Evolutionary conservation across 352 stramenopile species (phyloP).

Genomic region (Globisporangium barbulae): DNA sequence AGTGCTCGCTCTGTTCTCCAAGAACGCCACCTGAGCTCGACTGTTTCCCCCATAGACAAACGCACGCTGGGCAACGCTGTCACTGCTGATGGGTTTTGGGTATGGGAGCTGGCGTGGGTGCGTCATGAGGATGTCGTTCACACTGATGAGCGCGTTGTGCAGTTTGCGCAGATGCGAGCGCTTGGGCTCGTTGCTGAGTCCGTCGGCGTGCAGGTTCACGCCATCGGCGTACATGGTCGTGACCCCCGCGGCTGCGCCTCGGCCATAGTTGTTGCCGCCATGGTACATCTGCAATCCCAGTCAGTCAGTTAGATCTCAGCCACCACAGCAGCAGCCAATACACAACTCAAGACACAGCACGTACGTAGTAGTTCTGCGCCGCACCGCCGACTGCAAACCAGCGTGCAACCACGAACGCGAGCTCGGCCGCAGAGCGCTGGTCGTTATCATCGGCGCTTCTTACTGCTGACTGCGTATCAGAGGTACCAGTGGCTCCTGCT

Average conservation of each 20-base stretch:
- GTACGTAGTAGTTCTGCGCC: conserved; percentile 71
- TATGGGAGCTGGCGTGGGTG: conserved; percentile 51
- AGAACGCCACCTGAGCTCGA: conserved; percentile 36
- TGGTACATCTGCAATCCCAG: conserved; percentile 61
- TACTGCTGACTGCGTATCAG: neutral
- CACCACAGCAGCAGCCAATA: neutral
- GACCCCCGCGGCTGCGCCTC: conserved; percentile 53
- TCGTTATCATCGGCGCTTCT: conserved; percentile 28
- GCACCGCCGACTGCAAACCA: conserved; percentile 69
- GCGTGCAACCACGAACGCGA: conserved; percentile 57
- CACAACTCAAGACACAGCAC: conserved; percentile 13
- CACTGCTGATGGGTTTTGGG: conserved; percentile 20
- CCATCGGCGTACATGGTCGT: conserved; percentile 70
- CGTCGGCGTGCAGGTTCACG: conserved; percentile 63
- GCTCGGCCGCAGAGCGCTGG: conserved; percentile 41
- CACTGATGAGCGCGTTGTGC: conserved; percentile 48
- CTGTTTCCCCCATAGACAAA: conserved; percentile 41
- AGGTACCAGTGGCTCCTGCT: neutral
- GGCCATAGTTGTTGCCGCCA: conserved; percentile 73
- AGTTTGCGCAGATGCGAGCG: conserved; percentile 60
- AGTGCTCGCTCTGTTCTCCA: conserved; percentile 46
- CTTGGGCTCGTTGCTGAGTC: conserved; percentile 70
- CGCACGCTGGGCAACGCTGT: conserved; percentile 25
- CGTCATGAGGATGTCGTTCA: conserved; percentile 49
- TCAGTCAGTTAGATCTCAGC: neutral